Base-by-base conservation (phyloP, 1,139 yeast genomes). In the Taiozyma sp. region DNA sequence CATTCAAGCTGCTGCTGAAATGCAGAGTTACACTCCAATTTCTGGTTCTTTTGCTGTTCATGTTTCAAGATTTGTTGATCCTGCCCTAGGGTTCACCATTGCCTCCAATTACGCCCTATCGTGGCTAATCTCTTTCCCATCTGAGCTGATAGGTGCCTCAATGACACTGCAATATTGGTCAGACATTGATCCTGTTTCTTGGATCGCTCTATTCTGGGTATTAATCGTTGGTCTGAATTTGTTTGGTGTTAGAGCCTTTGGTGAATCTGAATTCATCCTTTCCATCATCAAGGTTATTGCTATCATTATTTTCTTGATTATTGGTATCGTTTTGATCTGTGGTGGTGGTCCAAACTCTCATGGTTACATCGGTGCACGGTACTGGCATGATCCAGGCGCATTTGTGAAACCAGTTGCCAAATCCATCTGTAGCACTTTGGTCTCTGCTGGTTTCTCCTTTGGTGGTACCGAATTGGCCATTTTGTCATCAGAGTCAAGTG, bases 91-190 rank as follows among this genome's bases (percentile, higher is more conserved):
- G 50, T 88, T 88, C 54, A 83, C 95, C 47, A 82, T 85, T 62
- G 91, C 91, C 49, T 87, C 88, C 78, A 78, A 81, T 69, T 88
- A 88, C 68, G 87, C 91, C 85, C 84, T 87, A 65, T 77, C 86
- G 28, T 88, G 95, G 93, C 86, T 90, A 47, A 83, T 85, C 58
- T 86, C 95, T 4, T 85, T 80, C 67, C 88, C 95, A 4, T 83
- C 88, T 55, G 96, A 88, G 69, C 72, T 88, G 52, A 84, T 90
- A 26, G 90, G 88, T 32, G 82, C 85, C 37, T 89, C 93, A 26
- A 87, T 85, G 69, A 79, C 88, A 46, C 77, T 88, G 51, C 71
- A 79, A 63, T 83, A 77, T 61, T 88, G 96, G 95, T 83, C 71
- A 49, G 72, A 71, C 4, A 88, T 87, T 34, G 88, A 91, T 3